phyloP scores from a whole-genome alignment of 1,284 basidiomycete species.

The Polyporus tsugae region DNA sequence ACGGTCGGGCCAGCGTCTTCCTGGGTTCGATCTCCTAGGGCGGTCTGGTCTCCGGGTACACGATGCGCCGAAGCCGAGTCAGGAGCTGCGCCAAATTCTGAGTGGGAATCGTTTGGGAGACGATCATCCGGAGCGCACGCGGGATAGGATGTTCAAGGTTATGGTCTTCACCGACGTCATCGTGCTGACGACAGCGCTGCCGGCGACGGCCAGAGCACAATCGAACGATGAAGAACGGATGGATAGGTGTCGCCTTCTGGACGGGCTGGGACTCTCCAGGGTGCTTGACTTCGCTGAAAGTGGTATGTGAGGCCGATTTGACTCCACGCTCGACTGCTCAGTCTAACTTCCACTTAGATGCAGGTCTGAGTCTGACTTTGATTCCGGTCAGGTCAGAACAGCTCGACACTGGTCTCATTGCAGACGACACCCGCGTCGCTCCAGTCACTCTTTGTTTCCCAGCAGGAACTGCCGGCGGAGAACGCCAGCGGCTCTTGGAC shows the following conservation, averaged over 20 bases:
- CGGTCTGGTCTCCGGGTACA: constrained; percentile 7
- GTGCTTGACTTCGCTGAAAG: constrained; percentile 57
- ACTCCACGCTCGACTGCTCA: neutral
- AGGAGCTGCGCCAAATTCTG: constrained; percentile 3
- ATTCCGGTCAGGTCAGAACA: constrained; percentile 55
- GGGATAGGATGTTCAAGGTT: constrained; percentile 43
- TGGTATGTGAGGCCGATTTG: constrained; percentile 23
- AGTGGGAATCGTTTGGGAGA: constrained; percentile 9
- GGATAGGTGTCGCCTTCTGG: constrained; percentile 53
- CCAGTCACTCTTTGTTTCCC: constrained; percentile 43
- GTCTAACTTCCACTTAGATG: constrained; percentile 35
- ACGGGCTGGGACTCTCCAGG: constrained; percentile 62
- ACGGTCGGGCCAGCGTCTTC: constrained; percentile 24
- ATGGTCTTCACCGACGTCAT: constrained; percentile 65
- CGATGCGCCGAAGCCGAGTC: constrained; percentile 3
- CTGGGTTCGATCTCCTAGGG: constrained; percentile 5
- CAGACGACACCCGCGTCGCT: constrained; percentile 51
- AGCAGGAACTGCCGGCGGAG: constrained; percentile 22
- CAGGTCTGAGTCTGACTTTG: constrained; percentile 58
- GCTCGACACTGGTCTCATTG: constrained; percentile 50
- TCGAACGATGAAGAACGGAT: constrained; percentile 38
- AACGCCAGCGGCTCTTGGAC: constrained; percentile 50
- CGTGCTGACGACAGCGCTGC: constrained; percentile 46
- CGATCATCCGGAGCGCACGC: constrained; percentile 1
- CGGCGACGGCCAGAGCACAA: constrained; percentile 36